phyloP scores from a whole-genome alignment of 2,329 filamentous ascomycete genomes.

The Teratosphaeria viscida region DNA sequence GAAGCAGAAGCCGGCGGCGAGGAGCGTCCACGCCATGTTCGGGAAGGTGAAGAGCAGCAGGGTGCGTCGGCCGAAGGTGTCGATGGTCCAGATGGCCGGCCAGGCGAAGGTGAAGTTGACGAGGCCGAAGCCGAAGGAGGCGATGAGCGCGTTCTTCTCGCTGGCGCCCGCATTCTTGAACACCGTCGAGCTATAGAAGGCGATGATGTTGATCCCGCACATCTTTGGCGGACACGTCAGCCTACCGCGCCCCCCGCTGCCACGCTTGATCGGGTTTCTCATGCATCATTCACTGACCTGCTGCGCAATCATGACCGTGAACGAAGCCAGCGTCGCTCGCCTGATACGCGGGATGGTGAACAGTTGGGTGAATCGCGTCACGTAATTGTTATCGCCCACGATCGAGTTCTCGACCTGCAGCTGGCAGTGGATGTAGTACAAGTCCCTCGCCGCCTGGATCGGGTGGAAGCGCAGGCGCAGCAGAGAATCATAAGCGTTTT shows the following conservation, averaged over 20 bases:
- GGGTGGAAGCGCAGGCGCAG: conserved; percentile 23
- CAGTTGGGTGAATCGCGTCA: conserved; percentile 30
- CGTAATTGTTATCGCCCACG: conserved; percentile 18
- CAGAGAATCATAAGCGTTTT: conserved; percentile 28
- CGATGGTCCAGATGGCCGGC: conserved; percentile 30
- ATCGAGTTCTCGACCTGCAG: conserved; percentile 27
- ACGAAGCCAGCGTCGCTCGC: conserved; percentile 22
- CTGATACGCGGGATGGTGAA: conserved; percentile 23
- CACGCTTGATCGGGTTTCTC: background rate
- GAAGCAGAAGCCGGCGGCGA: conserved; percentile 42
- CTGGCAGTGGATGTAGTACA: conserved; percentile 27
- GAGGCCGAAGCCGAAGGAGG: conserved; percentile 35
- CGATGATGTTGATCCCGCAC: conserved; percentile 11
- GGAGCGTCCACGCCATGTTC: conserved; percentile 39
- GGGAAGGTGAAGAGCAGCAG: conserved; percentile 41
- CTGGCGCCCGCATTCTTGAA: conserved; percentile 28
- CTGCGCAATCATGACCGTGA: conserved; percentile 27
- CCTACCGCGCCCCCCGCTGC: too few relatives aligned
- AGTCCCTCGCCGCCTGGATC: conserved; percentile 31
- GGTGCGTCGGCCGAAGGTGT: conserved; percentile 42
- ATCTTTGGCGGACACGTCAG: background rate
- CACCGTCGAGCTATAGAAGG: conserved; percentile 23
- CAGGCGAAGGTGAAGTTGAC: conserved; percentile 32
- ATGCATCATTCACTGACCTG: conserved; percentile 14
- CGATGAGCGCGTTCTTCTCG: conserved; percentile 26